Conservation (phyloP, 2,329 filamentous ascomycete species). For the Neophaeococcomyces mojaviensis region DNA sequence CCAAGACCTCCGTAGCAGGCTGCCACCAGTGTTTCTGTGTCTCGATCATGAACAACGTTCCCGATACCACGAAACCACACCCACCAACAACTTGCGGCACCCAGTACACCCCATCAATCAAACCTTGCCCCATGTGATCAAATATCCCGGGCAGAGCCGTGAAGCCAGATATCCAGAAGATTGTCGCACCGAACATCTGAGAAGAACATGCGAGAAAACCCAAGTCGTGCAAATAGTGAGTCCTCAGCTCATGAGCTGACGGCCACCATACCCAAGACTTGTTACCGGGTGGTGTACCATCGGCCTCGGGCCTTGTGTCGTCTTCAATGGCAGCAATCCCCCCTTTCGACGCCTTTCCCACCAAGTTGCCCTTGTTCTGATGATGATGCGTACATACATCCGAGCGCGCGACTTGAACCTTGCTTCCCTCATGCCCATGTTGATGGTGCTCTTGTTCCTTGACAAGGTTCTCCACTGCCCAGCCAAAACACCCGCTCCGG, state of each 20-base stretch:
- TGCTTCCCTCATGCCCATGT: conserved; percentile 20
- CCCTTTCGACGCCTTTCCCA: conserved; percentile 31
- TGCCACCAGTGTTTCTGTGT: conserved; percentile 57
- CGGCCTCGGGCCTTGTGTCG: conserved; percentile 1
- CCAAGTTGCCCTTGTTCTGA: conserved; percentile 31
- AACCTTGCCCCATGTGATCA: conserved; percentile 37
- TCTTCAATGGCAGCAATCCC: not conserved
- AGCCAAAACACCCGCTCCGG: conserved; percentile 58
- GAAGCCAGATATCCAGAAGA: conserved; percentile 60
- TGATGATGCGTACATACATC: conserved; percentile 36
- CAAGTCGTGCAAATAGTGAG: conserved; percentile 54
- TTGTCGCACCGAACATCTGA: conserved; percentile 52
- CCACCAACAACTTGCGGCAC: conserved; percentile 57
- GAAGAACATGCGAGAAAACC: conserved; percentile 54
- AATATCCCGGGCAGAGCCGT: conserved; percentile 52
- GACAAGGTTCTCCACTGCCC: conserved; percentile 52
- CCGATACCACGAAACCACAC: conserved; percentile 52
- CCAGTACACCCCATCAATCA: conserved; percentile 54
- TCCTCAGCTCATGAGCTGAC: conserved; percentile 47
- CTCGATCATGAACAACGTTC: conserved; percentile 57
- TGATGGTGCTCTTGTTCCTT: too few species aligned
- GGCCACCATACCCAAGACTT: conserved; percentile 54
- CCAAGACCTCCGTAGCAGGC: conserved; percentile 49
- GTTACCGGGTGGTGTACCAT: conserved; percentile 13
- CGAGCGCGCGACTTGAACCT: not conserved